phyloP scores from a whole-genome alignment of 2,329 filamentous ascomycete genomes.

The Colletotrichum gigasporum region DNA sequence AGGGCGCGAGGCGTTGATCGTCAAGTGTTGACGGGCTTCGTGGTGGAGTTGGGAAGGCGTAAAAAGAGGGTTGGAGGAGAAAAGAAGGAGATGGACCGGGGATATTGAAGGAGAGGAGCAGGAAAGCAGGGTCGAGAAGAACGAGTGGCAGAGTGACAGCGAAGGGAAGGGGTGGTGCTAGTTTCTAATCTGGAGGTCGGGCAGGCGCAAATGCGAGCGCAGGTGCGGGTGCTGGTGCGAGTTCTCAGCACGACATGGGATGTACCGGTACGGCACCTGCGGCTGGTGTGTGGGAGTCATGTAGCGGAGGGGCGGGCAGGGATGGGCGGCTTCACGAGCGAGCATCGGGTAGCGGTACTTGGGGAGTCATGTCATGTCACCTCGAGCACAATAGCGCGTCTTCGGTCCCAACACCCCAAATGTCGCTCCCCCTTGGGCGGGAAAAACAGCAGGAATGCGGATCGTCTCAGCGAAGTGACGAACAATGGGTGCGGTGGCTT shows the following conservation, averaged over 20 bases:
- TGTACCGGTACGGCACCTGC: slow-evolving; percentile 7
- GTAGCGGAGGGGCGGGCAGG: no score
- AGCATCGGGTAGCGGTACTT: neutral
- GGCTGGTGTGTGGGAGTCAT: neutral
- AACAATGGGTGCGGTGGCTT: slow-evolving; percentile 12
- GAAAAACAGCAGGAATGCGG: neutral
- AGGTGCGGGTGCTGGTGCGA: neutral
- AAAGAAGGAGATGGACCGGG: slow-evolving; percentile 9
- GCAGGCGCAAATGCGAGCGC: slow-evolving; percentile 8
- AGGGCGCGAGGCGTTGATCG: neutral
- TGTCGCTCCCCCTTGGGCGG: neutral
- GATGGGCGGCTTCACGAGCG: neutral
- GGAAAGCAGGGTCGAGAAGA: slow-evolving; percentile 5
- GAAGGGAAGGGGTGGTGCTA: slow-evolving; percentile 20
- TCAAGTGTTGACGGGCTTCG: neutral
- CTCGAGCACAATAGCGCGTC: no score
- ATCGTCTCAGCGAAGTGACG: slow-evolving; percentile 7
- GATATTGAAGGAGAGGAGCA: slow-evolving; percentile 14
- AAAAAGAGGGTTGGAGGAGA: slow-evolving; percentile 17
- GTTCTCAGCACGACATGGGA: slow-evolving; percentile 1
- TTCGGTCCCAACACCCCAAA: neutral
- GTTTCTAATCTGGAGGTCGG: slow-evolving; percentile 15
- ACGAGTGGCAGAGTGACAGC: slow-evolving; percentile 21
- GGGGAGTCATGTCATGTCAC: slow-evolving; percentile 10
- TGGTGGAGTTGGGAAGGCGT: slow-evolving; percentile 5